Percentiles rank a stretch among this genome's conserved stretches.
Evolutionary conservation across 176 grass and related monocot genomes (phyloP).

Genomic region (Musa itinerans): DNA sequence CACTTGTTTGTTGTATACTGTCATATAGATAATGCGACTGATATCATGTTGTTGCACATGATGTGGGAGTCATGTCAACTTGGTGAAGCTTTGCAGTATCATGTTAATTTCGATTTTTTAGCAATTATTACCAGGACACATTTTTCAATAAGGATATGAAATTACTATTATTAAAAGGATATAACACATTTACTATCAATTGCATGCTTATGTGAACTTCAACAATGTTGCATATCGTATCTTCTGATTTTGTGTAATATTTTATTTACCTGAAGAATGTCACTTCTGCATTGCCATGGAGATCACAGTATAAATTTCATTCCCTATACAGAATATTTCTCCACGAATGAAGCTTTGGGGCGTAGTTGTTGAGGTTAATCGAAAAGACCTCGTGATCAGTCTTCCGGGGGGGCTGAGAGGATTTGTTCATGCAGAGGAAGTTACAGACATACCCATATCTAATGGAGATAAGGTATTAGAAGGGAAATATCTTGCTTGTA

Average conservation of each 20-base stretch:
- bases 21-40: too few species aligned
- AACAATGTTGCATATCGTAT: not conserved
- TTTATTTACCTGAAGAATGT: not conserved
- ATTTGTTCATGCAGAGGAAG: constrained; percentile 72
- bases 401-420: constrained; percentile 91
- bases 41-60: too few species aligned
- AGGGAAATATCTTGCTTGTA: not conserved
- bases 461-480: constrained; percentile 36
- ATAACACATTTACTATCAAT: too few species aligned
- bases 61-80: too few species aligned
- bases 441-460: constrained; percentile 36
- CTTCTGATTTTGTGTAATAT: not conserved
- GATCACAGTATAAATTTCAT: not conserved
- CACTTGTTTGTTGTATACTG: too few species aligned
- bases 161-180: too few species aligned
- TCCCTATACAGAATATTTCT: constrained; percentile 62
- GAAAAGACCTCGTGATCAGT: constrained; percentile 72
- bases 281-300: not conserved
- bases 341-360: constrained; percentile 91
- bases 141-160: too few species aligned
- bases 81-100: too few species aligned
- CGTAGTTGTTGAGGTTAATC: constrained; percentile 81
- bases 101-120: too few species aligned
- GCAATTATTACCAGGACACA: too few species aligned
- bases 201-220: not conserved